Evolutionary conservation across 1,139 yeast genomes (phyloP), one percentile per base, ranked within the genome.

Genomic region (Geotrichum bryndzae): DNA sequence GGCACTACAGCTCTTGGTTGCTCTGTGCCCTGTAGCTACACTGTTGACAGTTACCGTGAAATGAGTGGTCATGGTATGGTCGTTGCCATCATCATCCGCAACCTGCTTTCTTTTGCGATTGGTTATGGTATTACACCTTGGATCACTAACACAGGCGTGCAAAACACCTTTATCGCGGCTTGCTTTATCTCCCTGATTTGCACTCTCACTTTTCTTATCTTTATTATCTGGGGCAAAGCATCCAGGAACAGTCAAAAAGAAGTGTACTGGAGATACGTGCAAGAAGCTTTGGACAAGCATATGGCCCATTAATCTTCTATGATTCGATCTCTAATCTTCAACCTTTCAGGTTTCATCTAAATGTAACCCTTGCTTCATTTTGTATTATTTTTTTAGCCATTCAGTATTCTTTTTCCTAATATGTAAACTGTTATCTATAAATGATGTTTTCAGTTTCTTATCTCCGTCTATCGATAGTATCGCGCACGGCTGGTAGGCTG

Each of bases 51-150:
- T 65, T 84, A 84, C 69, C 82, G 80, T 50, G 76, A 76, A 54
- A 75, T 84, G 73, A 81, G 84, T n/a, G 79, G 83, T 60, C 84
- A 82, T 63, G 79, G 81, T 13, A 75, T 84, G 68, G 85, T 82
- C 15, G 74, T 80, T 48, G 68, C 72, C 54, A 73, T 73, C 57
- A 60, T 74, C 38, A 67, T 72, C 58, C 66, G 72, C 41, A 70
- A 71, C 57, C 79, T 66, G 73, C 56, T 81, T 76, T 79, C 82
- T 31, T 81, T 81, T 68, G 83, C 78, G 1, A 75, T 80, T 70
- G 77, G 77, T 61, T 81, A 81, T 62, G 84, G 81, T 51, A 76
- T 81, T 64, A 80, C 83, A 1, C 80, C 82, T 23, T 81, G 82
- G 80, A 74, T 80, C 48, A 68, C 65, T 18, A 77, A 77, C 65